A percentile compares a stretch with the other conserved stretches of the same genome.
These are phyloP conservation scores for Aureobasidium leucospermi DNA, from an alignment of 2,329 filamentous ascomycete genomes.

Conservation along the genomic window DNA sequence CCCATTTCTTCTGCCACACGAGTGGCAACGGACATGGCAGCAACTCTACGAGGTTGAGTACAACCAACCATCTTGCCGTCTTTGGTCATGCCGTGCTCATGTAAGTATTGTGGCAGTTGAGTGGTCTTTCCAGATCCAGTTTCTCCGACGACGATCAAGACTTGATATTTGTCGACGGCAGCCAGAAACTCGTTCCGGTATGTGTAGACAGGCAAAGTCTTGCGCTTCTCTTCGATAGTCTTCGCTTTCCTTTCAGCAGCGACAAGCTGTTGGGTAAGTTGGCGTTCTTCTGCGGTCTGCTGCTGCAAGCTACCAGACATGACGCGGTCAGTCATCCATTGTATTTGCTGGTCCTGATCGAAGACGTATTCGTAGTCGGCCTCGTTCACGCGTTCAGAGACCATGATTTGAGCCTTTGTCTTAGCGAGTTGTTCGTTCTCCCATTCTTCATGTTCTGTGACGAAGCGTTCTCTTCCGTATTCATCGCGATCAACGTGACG, in stretches of 20 bases:
- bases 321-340: constrained; percentile 70
- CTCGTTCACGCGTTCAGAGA: constrained; percentile 66
- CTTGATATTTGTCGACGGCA: constrained; percentile 79
- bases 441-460: constrained; percentile 95
- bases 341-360: constrained; percentile 80
- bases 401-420: constrained; percentile 76
- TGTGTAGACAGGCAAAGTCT: constrained; percentile 81
- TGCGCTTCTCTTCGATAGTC: constrained; percentile 84
- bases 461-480: constrained; percentile 77
- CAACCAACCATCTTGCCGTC: constrained; percentile 79
- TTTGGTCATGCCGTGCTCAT: constrained; percentile 85
- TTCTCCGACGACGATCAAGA: constrained; percentile 87
- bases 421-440: constrained; percentile 83
- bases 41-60: constrained; percentile 89
- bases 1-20: constrained; percentile 94
- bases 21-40: constrained; percentile 94
- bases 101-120: constrained; percentile 86
- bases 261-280: constrained; percentile 73
- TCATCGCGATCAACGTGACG: constrained; percentile 84
- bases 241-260: constrained; percentile 82
- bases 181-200: constrained; percentile 79
- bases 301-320: constrained; percentile 63
- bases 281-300: constrained; percentile 66
- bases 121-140: constrained; percentile 96
- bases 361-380: constrained; percentile 89